Conservation (phyloP, 805 yeast species). For the Isabelozyma gotoi region DNA sequence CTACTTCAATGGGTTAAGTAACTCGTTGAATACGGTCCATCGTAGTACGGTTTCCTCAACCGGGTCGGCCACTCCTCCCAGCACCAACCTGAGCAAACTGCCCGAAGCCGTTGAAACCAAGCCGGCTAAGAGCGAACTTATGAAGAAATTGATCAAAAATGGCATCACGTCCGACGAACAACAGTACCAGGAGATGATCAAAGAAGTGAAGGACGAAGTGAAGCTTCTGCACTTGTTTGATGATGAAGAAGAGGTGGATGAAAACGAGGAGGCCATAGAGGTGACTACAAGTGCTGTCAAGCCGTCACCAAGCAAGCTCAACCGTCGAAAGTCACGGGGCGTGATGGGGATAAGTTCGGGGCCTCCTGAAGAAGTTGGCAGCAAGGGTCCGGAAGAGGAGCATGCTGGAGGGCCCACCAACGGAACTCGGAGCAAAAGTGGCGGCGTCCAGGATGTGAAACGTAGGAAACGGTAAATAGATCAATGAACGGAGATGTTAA, state of each 20-base stretch:
- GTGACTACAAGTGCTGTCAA: conserved; percentile 1
- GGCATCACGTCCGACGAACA: conserved; percentile 30
- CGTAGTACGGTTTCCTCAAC: conserved; percentile 5
- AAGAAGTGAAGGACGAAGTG: conserved; percentile 31
- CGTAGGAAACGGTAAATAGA: not conserved
- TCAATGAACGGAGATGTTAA: too few relatives aligned
- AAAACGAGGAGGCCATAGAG: conserved; percentile 11
- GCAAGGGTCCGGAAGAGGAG: not conserved
- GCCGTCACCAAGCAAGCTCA: conserved; percentile 7
- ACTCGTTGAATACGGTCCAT: conserved; percentile 26
- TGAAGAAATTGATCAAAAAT: conserved; percentile 35
- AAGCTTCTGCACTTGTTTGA: conserved; percentile 37
- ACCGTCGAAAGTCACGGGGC: conserved; percentile 28
- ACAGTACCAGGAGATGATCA: conserved; percentile 29
- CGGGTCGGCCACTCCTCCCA: not conserved
- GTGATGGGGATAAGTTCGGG: conserved; percentile 5
- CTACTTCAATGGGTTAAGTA: conserved; percentile 32
- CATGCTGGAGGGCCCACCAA: not conserved
- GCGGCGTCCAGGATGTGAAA: not conserved
- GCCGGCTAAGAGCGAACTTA: conserved; percentile 21
- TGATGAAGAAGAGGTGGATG: conserved; percentile 36
- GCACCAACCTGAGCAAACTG: conserved; percentile 4
- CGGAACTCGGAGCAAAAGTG: conserved; percentile 1
- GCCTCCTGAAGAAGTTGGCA: not conserved
- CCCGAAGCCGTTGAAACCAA: not conserved